Evolutionary conservation across 2,329 filamentous ascomycete genomes (phyloP), one percentile per base, ranked within the genome.

Genomic region (Calonectria honghensis): DNA sequence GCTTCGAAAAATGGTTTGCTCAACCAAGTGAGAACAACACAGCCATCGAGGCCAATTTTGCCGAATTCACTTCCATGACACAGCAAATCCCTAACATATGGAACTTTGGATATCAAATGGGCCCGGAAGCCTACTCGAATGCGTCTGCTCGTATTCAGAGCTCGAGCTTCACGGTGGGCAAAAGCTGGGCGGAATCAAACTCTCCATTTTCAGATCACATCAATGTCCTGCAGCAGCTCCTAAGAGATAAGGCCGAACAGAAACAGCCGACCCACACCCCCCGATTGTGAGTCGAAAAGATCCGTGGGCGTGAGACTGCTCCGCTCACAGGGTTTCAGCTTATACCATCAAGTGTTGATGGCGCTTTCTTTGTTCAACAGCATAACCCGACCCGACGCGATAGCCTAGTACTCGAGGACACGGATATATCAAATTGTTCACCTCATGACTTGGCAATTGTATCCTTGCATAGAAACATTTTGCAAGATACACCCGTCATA

Each of bases 1-100:
- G n/a, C 11, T n/a, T 41, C 14, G 35, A 63, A 35, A 41, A 29
- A 18, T 3, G 7, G 0, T 63, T 63, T 3, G 18, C n/a, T 18
- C 24, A 63, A 6, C 57, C 57, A 7, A 63, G 27, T 18, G 13
- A 37, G 18, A 29, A 29, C 9, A 61, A 2, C 24, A 10, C 57
- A 27, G 37, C 37, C 14, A 20, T 39, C 3, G 35, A 63, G 7
- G 39, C 27, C 20, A 39, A 27, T 6, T 20, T 29, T 13, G 57
- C 57, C 24, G 57, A 63, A 2, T 27, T 41, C 37, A 41, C n/a
- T 9, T 1, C 37, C 57, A 41, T 41, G 57, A 20, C 57, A 10
- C 57, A 63, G 24, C 57, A 63, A 18, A 63, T 63, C 4, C 57
- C 57, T 2, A 63, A 63, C 2, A 63, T 63, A 11, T 63, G 57